Evolutionary conservation across 2,329 filamentous ascomycete species (phyloP), one percentile per base, ranked within the genome.

Genomic region (Sclerotinia subarctica): DNA sequence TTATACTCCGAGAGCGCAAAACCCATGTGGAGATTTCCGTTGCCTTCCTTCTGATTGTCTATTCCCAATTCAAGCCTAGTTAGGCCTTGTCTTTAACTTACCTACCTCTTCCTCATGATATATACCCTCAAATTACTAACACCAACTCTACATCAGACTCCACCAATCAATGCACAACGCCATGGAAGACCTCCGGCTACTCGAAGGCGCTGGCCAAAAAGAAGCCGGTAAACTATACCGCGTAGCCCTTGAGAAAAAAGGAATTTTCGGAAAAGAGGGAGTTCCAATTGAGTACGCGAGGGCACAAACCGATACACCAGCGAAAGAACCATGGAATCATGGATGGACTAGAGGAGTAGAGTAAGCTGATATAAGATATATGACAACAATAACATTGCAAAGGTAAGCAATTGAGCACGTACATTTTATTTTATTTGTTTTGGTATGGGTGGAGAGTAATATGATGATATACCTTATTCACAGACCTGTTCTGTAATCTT

Each of bases 211-310:
- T 0, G 86, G 83, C 0, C 47, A 68, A n/a, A 82, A 85, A 69
- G 84, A 86, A 64, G 83, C 88, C 71, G 91, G 91, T 0, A 88
- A 90, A 75, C 78, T 99, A 76, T 99, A 94, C 81, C 84, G 94
- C 11, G 88, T 93, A 71, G 92, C 94, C 1, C 93, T 97, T 90
- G 88, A 91, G 80, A 98, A 97, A 88, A 91, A 90, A 80, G 92
- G 91, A 8, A 83, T 96, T 24, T 97, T 90, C 82, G 53, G 85
- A 49, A 82, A 84, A 60, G 84, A 88, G 64, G 87, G 88, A 69
- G 85, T 97, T 68, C 95, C 95, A 19, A 94, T 98, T 76, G 95
- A 99, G 84, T 97, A 97, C 83, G 91, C 91, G 38, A 83, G 91
- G 72, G 83, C 87, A 71, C 91, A 97, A 85, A 94, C 91, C 44